These are phyloP conservation scores for Patellaria atrata DNA, from an alignment of 495 filamentous ascomycete genomes.

Conservation along the genomic window DNA sequence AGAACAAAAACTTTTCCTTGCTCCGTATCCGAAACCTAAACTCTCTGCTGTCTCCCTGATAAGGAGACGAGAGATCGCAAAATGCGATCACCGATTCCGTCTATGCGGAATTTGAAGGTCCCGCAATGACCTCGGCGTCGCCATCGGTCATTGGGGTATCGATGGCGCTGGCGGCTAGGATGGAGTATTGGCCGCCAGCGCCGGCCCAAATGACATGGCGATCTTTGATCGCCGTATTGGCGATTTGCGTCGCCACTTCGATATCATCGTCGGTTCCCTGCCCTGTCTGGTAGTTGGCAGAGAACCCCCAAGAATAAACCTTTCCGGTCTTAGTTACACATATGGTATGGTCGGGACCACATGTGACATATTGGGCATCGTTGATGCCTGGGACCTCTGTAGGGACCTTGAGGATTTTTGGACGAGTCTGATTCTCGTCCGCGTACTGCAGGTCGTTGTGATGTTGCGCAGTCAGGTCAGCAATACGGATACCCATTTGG, in stretches of 20 bases:
- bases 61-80: too few relatives aligned
- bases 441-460: slow-evolving; percentile 41
- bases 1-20: too few relatives aligned
- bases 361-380: slow-evolving; percentile 29
- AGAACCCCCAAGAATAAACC: slow-evolving; percentile 60
- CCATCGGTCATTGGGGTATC: too few relatives aligned
- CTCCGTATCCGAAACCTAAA: too few relatives aligned
- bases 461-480: slow-evolving; percentile 33
- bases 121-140: too few relatives aligned
- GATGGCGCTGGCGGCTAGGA: slow-evolving; percentile 44
- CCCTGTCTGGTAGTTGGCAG: slow-evolving; percentile 51
- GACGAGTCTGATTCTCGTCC: slow-evolving; percentile 37
- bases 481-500: slow-evolving; percentile 43
- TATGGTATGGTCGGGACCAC: slow-evolving; percentile 45
- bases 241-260: slow-evolving; percentile 41
- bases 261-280: slow-evolving; percentile 45
- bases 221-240: slow-evolving; percentile 45
- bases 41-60: too few relatives aligned
- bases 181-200: slow-evolving; percentile 51
- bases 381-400: slow-evolving; percentile 34
- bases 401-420: slow-evolving; percentile 44
- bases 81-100: too few relatives aligned
- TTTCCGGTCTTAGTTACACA: slow-evolving; percentile 43
- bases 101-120: too few relatives aligned
- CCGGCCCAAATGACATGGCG: slow-evolving; percentile 44